These are phyloP conservation scores for Sequoiadendron giganteum DNA, from an alignment of 75 land plant genomes.

Conservation along the genomic window DNA sequence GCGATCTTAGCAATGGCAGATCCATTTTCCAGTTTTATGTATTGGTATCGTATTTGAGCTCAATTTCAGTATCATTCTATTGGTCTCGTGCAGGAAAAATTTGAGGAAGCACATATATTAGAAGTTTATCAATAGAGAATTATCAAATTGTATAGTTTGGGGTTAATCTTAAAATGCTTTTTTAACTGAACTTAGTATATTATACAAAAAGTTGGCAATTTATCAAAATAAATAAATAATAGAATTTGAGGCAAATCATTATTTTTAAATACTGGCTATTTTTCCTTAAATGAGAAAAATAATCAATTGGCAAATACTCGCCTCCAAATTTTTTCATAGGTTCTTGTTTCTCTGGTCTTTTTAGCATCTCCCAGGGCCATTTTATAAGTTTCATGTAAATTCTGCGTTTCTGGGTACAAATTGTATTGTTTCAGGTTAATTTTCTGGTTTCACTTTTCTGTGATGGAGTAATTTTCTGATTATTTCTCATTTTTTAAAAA, in stretches of 20 bases:
- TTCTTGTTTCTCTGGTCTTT: background rate
- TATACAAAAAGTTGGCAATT: background rate
- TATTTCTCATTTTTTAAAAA: background rate
- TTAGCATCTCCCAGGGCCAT: background rate
- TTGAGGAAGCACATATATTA: background rate
- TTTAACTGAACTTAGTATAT: no score
- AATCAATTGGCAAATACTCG: background rate
- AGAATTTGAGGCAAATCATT: background rate
- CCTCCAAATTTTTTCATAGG: background rate
- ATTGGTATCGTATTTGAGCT: background rate
- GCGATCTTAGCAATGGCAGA: background rate
- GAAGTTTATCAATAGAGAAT: background rate
- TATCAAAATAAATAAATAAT: no score
- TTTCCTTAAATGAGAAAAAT: background rate
- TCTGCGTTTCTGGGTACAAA: background rate
- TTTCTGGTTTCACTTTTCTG: background rate
- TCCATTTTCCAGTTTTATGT: background rate
- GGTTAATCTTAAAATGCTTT: background rate
- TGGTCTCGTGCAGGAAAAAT: no score
- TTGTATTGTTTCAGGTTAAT: background rate
- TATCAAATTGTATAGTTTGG: background rate
- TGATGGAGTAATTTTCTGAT: background rate
- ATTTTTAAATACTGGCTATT: no score
- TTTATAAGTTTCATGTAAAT: background rate
- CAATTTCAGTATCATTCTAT: background rate